Percentiles rank a stretch among this genome's conserved stretches.
These are phyloP conservation scores for Fusarium camptoceras DNA, from an alignment of 2,329 filamentous ascomycete genomes.

Conservation along the genomic window DNA sequence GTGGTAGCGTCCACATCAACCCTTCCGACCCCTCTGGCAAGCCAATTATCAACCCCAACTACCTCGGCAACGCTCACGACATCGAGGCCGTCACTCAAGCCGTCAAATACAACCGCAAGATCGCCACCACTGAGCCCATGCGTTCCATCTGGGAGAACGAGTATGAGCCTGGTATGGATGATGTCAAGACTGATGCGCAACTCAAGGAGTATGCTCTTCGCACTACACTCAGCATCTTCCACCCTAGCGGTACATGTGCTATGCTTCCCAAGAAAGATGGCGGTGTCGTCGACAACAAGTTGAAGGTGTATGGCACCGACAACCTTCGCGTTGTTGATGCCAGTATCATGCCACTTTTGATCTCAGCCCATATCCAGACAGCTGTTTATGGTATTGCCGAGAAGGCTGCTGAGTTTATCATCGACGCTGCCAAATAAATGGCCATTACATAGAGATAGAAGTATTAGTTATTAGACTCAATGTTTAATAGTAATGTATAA, in stretches of 20 bases:
- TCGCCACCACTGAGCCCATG: slow-evolving; percentile 50
- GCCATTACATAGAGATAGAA: neutral
- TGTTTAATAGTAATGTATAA: neutral
- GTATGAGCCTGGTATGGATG: slow-evolving; percentile 48
- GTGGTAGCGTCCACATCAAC: slow-evolving; percentile 41
- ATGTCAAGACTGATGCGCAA: slow-evolving; percentile 35
- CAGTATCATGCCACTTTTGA: slow-evolving; percentile 62
- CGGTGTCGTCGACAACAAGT: slow-evolving; percentile 57
- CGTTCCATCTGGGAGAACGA: slow-evolving; percentile 48
- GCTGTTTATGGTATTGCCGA: slow-evolving; percentile 66
- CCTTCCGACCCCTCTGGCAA: slow-evolving; percentile 29
- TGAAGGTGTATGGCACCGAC: slow-evolving; percentile 61
- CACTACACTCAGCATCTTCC: slow-evolving; percentile 45
- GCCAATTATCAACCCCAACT: slow-evolving; percentile 43
- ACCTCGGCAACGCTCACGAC: slow-evolving; percentile 46
- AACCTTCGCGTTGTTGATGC: slow-evolving; percentile 63
- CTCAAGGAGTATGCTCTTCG: slow-evolving; percentile 28
- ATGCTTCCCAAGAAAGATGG: slow-evolving; percentile 60
- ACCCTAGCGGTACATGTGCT: slow-evolving; percentile 58
- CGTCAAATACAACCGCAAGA: slow-evolving; percentile 49
- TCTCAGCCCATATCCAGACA: slow-evolving; percentile 62
- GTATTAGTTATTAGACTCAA: neutral
- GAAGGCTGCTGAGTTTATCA: slow-evolving; percentile 53
- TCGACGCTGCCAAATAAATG: slow-evolving; percentile 16
- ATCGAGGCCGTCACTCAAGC: slow-evolving; percentile 50